Conservation (phyloP, 495 filamentous ascomycete species). For the Penicillium canariense region DNA sequence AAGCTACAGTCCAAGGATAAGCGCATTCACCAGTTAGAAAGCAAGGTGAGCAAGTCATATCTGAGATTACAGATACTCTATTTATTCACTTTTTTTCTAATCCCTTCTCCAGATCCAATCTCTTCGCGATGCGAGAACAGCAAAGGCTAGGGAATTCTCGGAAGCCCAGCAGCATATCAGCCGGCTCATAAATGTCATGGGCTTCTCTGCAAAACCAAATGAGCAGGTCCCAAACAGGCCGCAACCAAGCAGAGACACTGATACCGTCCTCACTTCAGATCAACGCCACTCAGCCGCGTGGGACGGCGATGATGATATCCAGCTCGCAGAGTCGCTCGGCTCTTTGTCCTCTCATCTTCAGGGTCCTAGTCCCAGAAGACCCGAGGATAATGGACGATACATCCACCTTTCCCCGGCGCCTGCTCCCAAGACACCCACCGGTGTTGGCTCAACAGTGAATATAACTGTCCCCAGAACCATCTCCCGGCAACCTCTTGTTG, state of each 20-base stretch:
- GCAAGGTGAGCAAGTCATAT: conserved; percentile 25
- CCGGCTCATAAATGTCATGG: conserved; percentile 48
- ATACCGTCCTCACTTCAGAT: conserved; percentile 11
- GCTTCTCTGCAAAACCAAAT: conserved; percentile 30
- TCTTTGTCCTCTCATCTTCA: conserved; percentile 15
- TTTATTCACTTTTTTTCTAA: neutral
- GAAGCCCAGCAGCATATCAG: conserved; percentile 50
- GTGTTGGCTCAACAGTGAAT: neutral
- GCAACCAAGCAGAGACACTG: conserved; percentile 13
- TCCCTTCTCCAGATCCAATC: conserved; percentile 31
- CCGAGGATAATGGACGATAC: conserved; percentile 21
- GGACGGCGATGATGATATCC: conserved; percentile 19
- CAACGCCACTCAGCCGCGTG: conserved; percentile 16
- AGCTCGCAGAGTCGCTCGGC: conserved; percentile 26
- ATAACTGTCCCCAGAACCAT: neutral
- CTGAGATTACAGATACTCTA: neutral
- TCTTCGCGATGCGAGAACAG: conserved; percentile 38
- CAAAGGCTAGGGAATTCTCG: conserved; percentile 47
- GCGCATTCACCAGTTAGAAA: conserved; percentile 38
- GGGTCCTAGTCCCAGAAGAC: conserved; percentile 31
- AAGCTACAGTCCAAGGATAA: conserved; percentile 38
- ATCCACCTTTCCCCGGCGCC: neutral
- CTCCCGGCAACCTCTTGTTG: conserved; percentile 20
- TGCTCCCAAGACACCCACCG: neutral
- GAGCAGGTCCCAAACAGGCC: conserved; percentile 25